Conservation (phyloP, 1,139 yeast species). For the Arxiozyma slooffiae region DNA sequence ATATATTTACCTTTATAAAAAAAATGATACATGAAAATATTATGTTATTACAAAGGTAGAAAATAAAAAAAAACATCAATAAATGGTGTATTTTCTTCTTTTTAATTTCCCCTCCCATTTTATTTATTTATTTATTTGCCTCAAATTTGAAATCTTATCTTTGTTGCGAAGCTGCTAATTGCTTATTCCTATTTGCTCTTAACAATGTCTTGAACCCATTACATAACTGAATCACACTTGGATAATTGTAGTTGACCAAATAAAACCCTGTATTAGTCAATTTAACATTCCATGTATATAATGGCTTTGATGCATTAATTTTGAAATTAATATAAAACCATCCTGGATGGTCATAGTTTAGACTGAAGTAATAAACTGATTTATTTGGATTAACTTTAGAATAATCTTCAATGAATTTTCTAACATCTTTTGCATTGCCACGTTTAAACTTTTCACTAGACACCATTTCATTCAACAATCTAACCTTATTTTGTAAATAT, state of each 20-base stretch:
- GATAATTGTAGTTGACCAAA: constrained; percentile 69
- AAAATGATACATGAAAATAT: no score
- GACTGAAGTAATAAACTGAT: constrained; percentile 85
- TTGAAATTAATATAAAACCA: constrained; percentile 83
- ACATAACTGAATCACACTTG: constrained; percentile 77
- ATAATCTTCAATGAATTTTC: constrained; percentile 79
- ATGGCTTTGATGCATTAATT: constrained; percentile 57
- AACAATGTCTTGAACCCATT: constrained; percentile 76
- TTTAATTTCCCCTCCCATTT: background rate
- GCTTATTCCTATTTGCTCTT: constrained; percentile 26
- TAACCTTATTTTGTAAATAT: constrained; percentile 77
- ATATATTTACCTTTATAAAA: no score
- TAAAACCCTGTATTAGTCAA: constrained; percentile 80
- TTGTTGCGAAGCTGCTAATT: constrained; percentile 1
- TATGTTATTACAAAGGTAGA: background rate
- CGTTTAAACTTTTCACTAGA: constrained; percentile 80
- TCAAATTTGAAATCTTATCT: background rate
- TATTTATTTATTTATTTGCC: background rate
- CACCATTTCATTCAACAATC: constrained; percentile 75
- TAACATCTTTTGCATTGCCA: constrained; percentile 72
- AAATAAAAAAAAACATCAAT: no score
- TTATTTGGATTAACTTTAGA: constrained; percentile 86
- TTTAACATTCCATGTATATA: constrained; percentile 82
- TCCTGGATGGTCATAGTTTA: constrained; percentile 86
- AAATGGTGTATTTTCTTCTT: background rate